Percentiles rank a stretch among this genome's conserved stretches.
Conservation (phyloP, 2,329 filamentous ascomycete species). For the Chaetomiaceae sp. region DNA sequence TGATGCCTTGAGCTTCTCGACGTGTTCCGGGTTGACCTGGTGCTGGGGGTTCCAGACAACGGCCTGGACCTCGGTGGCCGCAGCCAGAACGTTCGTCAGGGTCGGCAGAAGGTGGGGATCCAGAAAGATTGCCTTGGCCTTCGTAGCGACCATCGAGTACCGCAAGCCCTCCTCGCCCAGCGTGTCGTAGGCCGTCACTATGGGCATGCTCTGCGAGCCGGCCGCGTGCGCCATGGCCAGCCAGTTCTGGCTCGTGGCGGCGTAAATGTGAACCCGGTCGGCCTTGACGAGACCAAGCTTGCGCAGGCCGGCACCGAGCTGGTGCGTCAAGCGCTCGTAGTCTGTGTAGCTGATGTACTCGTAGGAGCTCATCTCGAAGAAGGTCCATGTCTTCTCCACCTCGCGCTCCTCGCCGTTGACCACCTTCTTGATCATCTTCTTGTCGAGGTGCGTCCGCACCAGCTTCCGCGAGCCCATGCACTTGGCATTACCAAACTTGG, state of each 20-base stretch:
- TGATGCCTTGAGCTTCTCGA: conserved; percentile 48
- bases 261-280: conserved; percentile 76
- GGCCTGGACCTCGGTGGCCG: conserved; percentile 46
- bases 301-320: conserved; percentile 66
- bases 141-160: conserved; percentile 69
- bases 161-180: conserved; percentile 70
- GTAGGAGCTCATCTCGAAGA: conserved; percentile 78
- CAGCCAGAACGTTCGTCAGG: conserved; percentile 50
- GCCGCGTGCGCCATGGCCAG: conserved; percentile 48
- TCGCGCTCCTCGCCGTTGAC: conserved; percentile 74
- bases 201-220: conserved; percentile 72
- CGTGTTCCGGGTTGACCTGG: conserved; percentile 46
- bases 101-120: conserved; percentile 66
- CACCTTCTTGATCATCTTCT: conserved; percentile 86
- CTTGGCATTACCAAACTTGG: conserved; percentile 61
- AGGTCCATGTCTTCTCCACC: conserved; percentile 83
- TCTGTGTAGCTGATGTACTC: conserved; percentile 73
- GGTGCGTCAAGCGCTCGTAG: conserved; percentile 65
- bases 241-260: conserved; percentile 61
- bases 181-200: conserved; percentile 81
- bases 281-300: conserved; percentile 65
- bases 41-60: conserved; percentile 55
- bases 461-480: conserved; percentile 67
- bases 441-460: conserved; percentile 73
- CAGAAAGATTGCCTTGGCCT: conserved; percentile 67